These are phyloP conservation scores for Aspergillus eucalypticola DNA, from an alignment of 2,329 filamentous ascomycete species.

Conservation along the genomic window DNA sequence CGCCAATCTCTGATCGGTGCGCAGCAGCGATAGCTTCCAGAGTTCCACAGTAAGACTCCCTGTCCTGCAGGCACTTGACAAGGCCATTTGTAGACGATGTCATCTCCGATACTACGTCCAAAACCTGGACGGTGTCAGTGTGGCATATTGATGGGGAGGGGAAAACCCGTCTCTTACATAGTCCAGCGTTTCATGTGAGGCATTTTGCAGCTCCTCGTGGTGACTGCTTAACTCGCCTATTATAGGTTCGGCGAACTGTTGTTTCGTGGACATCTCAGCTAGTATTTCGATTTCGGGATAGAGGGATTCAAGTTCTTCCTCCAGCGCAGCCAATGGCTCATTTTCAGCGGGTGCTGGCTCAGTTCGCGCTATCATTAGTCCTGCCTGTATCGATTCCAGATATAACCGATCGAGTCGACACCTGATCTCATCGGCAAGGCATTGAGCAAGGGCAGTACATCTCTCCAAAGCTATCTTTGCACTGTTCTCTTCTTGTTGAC, in stretches of 20 bases:
- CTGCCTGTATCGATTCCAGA: conserved; percentile 30
- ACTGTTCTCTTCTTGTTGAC: conserved; percentile 30
- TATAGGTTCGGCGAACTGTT: conserved; percentile 45
- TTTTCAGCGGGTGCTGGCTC: conserved; percentile 9
- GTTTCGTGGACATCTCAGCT: conserved; percentile 45
- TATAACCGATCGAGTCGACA: conserved; percentile 44
- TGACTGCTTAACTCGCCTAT: conserved; percentile 35
- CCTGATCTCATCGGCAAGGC: conserved; percentile 40
- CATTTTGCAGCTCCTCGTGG: conserved; percentile 31
- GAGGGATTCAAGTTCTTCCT: conserved; percentile 41
- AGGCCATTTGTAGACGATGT: conserved; percentile 33
- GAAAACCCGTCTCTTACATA: conserved; percentile 26
- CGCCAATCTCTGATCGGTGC: conserved; percentile 35
- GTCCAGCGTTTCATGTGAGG: conserved; percentile 37
- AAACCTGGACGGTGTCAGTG: conserved; percentile 29
- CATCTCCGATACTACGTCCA: conserved; percentile 37
- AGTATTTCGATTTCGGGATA: conserved; percentile 44
- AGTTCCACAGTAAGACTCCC: conserved; percentile 38
- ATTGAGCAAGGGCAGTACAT: conserved; percentile 32
- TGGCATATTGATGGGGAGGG: no score
- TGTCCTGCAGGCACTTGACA: conserved; percentile 30
- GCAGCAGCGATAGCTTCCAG: conserved; percentile 33
- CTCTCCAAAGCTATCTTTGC: conserved; percentile 33
- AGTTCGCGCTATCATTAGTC: background rate
- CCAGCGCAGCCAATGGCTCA: conserved; percentile 28